Conservation (phyloP, 2,329 filamentous ascomycete genomes). For the Sordariomycetes sp. region DNA sequence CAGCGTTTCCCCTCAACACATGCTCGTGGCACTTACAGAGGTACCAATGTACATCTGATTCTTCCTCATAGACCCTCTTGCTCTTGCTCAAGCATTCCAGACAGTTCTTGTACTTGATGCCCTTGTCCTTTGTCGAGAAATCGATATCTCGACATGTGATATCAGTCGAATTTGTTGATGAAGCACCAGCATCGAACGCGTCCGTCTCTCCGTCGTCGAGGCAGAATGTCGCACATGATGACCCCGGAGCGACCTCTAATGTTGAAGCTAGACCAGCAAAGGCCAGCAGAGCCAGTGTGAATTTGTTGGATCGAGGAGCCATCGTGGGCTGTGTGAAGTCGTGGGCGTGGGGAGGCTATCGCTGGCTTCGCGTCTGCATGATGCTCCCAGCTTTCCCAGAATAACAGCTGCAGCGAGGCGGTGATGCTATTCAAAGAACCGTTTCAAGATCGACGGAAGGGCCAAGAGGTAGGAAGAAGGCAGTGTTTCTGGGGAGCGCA, state of each 20-base stretch:
- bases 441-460: no score
- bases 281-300: neutral
- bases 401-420: no score
- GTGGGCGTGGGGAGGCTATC: no score
- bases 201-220: conserved; percentile 26
- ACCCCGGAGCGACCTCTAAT: conserved; percentile 40
- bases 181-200: conserved; percentile 19
- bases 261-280: neutral
- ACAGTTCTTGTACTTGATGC: conserved; percentile 38
- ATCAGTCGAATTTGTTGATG: conserved; percentile 34
- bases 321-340: no score
- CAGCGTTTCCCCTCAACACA: neutral
- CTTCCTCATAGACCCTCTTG: conserved; percentile 23
- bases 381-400: no score
- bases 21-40: conserved; percentile 28
- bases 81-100: conserved; percentile 37
- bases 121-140: conserved; percentile 24
- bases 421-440: no score
- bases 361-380: no score
- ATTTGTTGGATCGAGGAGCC: no score
- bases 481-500: no score
- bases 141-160: conserved; percentile 34
- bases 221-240: conserved; percentile 38
- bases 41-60: conserved; percentile 35
- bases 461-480: no score